phyloP scores from a whole-genome alignment of 805 yeast species.

The Teunomyces kruisii region DNA sequence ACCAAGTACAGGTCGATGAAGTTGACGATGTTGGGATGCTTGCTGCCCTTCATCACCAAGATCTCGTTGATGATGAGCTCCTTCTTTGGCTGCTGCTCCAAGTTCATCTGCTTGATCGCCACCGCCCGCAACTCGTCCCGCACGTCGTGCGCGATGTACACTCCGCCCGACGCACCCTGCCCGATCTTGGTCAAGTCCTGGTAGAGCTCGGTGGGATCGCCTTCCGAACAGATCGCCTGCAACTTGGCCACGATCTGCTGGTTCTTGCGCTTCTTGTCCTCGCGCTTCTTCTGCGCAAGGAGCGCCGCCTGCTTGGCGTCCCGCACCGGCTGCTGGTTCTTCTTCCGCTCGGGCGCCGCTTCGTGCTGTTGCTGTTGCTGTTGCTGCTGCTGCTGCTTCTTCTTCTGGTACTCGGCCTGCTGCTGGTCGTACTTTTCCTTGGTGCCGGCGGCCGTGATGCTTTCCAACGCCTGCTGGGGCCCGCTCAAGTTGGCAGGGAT shows the following conservation, averaged over 20 bases:
- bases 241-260: constrained; percentile 70
- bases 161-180: constrained; percentile 98
- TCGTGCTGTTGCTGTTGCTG: neutral
- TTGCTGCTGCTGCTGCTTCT: constrained; percentile 6
- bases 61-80: constrained; percentile 94
- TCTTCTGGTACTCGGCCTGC: constrained; percentile 10
- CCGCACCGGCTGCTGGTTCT: constrained; percentile 41
- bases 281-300: constrained; percentile 66
- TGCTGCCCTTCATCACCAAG: constrained; percentile 89
- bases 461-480: constrained; percentile 22
- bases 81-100: constrained; percentile 92
- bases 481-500: constrained; percentile 35
- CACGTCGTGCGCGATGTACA: constrained; percentile 76
- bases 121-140: constrained; percentile 57
- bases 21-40: constrained; percentile 90
- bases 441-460: constrained; percentile 8
- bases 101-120: constrained; percentile 95
- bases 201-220: constrained; percentile 77
- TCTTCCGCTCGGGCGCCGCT: constrained; percentile 8
- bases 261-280: constrained; percentile 71
- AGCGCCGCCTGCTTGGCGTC: constrained; percentile 56
- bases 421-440: constrained; percentile 12
- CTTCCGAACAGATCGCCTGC: constrained; percentile 73
- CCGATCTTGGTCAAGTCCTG: constrained; percentile 80
- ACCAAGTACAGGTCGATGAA: constrained; percentile 78